phyloP scores from a whole-genome alignment of 139 green algal species.

The Chlorella sp. region DNA sequence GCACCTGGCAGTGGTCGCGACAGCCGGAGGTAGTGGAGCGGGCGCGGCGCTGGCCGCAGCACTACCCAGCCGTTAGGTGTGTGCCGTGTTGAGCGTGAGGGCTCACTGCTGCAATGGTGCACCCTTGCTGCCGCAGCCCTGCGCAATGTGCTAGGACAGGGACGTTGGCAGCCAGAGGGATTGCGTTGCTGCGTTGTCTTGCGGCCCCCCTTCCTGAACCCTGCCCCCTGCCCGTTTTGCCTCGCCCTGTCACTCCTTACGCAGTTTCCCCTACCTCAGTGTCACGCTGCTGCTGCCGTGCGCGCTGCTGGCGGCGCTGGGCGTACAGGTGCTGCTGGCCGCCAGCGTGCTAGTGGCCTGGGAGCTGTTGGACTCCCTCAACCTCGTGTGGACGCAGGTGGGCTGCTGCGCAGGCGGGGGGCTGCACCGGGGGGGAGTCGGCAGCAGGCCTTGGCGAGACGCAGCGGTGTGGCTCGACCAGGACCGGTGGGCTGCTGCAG shows the following conservation, averaged over 20 bases:
- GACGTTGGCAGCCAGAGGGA: neutral
- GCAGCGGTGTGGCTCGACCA: neutral
- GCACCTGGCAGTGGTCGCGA: constrained; percentile 13
- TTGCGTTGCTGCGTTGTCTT: neutral
- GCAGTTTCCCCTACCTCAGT: constrained; percentile 32
- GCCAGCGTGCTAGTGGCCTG: constrained; percentile 43
- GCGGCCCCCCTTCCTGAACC: neutral
- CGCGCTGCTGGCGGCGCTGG: constrained; percentile 40
- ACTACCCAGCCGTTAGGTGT: constrained; percentile 18
- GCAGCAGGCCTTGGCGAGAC: neutral
- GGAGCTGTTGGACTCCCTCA: constrained; percentile 32
- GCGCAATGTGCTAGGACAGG: neutral
- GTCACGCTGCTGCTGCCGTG: constrained; percentile 51
- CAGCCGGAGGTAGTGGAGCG: constrained; percentile 24
- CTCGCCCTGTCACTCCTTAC: no score
- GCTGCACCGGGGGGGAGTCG: no score
- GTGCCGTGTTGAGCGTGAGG: neutral
- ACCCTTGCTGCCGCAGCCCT: neutral
- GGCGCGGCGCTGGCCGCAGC: constrained; percentile 25
- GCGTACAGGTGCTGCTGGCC: constrained; percentile 29
- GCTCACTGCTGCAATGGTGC: neutral
- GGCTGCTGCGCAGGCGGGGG: neutral
- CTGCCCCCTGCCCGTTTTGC: no score
- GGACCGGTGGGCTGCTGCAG: no score
- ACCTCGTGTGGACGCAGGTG: constrained; percentile 32